Evolutionary conservation across 2,329 filamentous ascomycete species (phyloP).

Genomic region (Phialophora macrospora): DNA sequence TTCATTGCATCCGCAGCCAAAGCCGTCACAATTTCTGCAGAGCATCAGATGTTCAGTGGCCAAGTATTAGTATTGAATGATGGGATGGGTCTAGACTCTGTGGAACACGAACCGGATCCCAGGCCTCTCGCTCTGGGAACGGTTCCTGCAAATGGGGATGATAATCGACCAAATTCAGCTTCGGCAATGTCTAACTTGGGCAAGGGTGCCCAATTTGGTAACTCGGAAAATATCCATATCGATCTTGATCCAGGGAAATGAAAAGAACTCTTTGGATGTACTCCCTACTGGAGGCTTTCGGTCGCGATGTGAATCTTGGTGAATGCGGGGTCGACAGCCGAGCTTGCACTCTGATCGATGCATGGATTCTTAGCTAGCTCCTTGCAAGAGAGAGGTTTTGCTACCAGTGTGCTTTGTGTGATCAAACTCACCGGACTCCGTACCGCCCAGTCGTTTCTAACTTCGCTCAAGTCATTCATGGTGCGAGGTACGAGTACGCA

Average conservation of each 20-base stretch:
- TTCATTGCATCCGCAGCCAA: background rate
- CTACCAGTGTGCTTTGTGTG: background rate
- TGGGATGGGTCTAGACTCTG: constrained; percentile 12
- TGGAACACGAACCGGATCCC: background rate
- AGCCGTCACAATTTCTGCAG: background rate
- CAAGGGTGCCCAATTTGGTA: constrained; percentile 8
- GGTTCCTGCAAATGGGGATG: constrained; percentile 3
- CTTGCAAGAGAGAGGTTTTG: too few species aligned
- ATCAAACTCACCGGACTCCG: background rate
- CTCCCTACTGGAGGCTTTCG: background rate
- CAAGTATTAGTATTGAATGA: background rate
- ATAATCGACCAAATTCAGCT: constrained; percentile 5
- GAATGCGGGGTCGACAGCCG: background rate
- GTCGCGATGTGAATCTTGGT: background rate
- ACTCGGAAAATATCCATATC: background rate
- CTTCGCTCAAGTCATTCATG: background rate
- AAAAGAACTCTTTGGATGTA: background rate
- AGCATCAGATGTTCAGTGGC: background rate
- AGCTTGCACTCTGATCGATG: background rate
- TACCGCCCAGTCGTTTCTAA: background rate
- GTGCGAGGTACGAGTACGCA: background rate
- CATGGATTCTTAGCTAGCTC: background rate
- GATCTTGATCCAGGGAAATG: background rate
- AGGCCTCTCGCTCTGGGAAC: constrained; percentile 9
- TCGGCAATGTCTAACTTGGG: background rate